Base-by-base conservation (phyloP, 371 early-diverging fungal genomes). In the Dentiscutata heterogama region DNA sequence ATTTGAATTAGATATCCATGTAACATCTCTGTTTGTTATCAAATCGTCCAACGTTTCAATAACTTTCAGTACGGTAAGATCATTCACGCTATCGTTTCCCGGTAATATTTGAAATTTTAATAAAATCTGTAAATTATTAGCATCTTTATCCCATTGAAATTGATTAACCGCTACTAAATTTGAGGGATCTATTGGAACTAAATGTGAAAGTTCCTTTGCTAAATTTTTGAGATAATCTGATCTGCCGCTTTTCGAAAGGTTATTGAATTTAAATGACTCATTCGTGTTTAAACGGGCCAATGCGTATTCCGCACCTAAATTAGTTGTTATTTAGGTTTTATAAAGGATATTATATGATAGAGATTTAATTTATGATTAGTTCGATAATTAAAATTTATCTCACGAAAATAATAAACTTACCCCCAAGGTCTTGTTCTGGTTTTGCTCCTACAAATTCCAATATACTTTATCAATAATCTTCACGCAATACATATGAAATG, bases 51-150 rank as follows among this genome's bases (percentile, higher is more conserved):
- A 25, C 25, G 53, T 27, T 3, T 53, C n/a, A 2, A 72, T 51
- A 27, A 72, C 27, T n/a, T 18, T 29, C 1, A 11, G 4, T 14
- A 42, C 72, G 11, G 25, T 72, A 14, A 51, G 5, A 14, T 53
- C 18, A 7, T 35, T 18, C 6, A 10, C 4, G 18, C 27, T 51
- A 72, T 72, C 18, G 3, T 3, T 29, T 22, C 29, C 72, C 1
- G 72, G 53, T 16, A 51, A 29, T 29, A 72, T 53, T 27, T 46
- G 22, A 53, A 72, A 51, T 29, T 72, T 72, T 53, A 72, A 72
- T 72, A 72, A 53, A 18, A 72, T 51, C 51, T 72, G 72, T 14
- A 7, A 46, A 39, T 35, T n/a, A 27, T 46, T 10, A 10, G 46
- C 53, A 72, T 72, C 29, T 4, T 50, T 22, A 29, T 72, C 72